Conservation (phyloP, 2,329 filamentous ascomycete species). For the Niveomyces coronatus region DNA sequence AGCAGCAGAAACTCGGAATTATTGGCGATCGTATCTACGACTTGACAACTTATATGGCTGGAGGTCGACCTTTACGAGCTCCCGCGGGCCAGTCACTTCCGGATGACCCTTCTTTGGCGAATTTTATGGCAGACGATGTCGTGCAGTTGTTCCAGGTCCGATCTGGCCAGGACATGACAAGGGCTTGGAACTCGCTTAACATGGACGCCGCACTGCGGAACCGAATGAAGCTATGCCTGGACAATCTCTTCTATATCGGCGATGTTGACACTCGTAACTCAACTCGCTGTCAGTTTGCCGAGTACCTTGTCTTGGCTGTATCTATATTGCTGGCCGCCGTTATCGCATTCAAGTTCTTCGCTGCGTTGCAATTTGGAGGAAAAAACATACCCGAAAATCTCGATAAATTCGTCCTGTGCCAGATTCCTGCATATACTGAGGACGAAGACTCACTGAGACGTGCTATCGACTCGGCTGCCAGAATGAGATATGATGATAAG, state of each 20-base stretch:
- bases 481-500: constrained; percentile 97
- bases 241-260: constrained; percentile 92
- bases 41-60: constrained; percentile 69
- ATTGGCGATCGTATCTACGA: constrained; percentile 79
- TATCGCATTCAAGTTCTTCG: constrained; percentile 93
- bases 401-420: constrained; percentile 97
- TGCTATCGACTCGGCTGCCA: constrained; percentile 89
- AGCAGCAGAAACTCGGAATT: constrained; percentile 62
- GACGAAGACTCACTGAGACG: constrained; percentile 95
- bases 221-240: constrained; percentile 72
- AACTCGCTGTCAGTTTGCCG: constrained; percentile 71
- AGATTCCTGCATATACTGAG: constrained; percentile 95
- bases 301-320: constrained; percentile 80
- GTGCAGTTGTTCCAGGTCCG: constrained; percentile 66
- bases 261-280: constrained; percentile 88
- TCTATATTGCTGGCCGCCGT: constrained; percentile 70
- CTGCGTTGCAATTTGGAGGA: constrained; percentile 83
- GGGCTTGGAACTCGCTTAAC: constrained; percentile 66
- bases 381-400: constrained; percentile 92
- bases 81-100: constrained; percentile 41
- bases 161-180: constrained; percentile 70
- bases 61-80: constrained; percentile 57
- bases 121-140: constrained; percentile 75
- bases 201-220: constrained; percentile 46
- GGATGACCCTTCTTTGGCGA: constrained; percentile 39